A percentile compares a stretch with the other conserved stretches of the same genome.
Conservation (phyloP, 1,139 yeast species). For the Spathaspora sp. region DNA sequence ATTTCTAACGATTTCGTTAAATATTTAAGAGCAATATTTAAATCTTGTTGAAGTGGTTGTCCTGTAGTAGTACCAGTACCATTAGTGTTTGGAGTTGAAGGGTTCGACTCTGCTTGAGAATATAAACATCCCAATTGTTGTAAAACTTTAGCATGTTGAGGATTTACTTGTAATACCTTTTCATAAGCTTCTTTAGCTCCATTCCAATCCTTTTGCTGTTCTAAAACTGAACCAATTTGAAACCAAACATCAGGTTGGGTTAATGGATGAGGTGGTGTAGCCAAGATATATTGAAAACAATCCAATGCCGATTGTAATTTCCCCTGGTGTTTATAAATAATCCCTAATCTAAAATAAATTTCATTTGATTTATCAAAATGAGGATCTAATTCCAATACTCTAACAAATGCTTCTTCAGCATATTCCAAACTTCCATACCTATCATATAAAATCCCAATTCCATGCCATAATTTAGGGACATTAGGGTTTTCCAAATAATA, state of each 20-base stretch:
- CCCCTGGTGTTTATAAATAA: constrained; percentile 92
- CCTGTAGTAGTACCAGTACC: constrained; percentile 15
- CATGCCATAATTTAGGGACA: constrained; percentile 97
- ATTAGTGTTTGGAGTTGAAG: constrained; percentile 20
- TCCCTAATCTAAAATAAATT: constrained; percentile 94
- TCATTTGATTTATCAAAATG: constrained; percentile 95
- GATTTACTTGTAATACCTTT: constrained; percentile 83
- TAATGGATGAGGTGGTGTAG: constrained; percentile 91
- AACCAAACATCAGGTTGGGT: constrained; percentile 98
- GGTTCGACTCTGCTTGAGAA: constrained; percentile 63
- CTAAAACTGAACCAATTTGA: constrained; percentile 94
- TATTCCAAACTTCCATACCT: constrained; percentile 94
- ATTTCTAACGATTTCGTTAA: constrained; percentile 85
- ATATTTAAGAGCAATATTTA: constrained; percentile 79
- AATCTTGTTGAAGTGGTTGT: constrained; percentile 55
- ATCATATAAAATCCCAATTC: constrained; percentile 93
- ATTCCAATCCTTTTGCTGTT: constrained; percentile 87
- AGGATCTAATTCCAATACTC: constrained; percentile 93
- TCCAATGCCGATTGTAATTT: constrained; percentile 85
- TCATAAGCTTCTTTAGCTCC: constrained; percentile 96
- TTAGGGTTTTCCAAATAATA: constrained; percentile 89
- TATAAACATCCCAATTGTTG: constrained; percentile 96
- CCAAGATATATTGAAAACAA: constrained; percentile 87
- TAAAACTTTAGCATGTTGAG: constrained; percentile 91
- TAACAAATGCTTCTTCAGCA: constrained; percentile 97